Conservation (phyloP, 768 basidiomycete species). For the Rhodosporidiobolus sp. region DNA sequence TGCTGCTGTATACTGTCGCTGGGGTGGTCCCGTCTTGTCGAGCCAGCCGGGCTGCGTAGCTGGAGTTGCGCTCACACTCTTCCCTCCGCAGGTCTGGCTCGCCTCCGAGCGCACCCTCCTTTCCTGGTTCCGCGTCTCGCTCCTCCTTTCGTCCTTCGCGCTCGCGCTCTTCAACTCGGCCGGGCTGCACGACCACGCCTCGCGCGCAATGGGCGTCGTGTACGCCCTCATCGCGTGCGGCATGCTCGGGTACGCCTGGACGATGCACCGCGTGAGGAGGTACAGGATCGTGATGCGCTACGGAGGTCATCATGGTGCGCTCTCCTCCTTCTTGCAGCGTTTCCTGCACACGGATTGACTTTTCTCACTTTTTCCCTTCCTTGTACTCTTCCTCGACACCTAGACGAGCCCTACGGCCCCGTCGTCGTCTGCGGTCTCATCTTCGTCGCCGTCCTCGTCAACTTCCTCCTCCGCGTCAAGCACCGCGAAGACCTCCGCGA, state of each 20-base stretch:
- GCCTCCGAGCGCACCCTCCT: constrained; percentile 63
- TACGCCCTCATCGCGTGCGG: constrained; percentile 77
- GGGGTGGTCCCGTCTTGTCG: neutral
- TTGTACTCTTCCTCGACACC: constrained; percentile 49
- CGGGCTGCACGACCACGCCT: constrained; percentile 58
- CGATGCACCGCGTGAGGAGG: constrained; percentile 79
- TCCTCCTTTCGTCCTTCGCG: constrained; percentile 78
- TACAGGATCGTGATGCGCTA: constrained; percentile 85
- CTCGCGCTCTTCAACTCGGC: constrained; percentile 80
- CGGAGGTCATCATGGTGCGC: constrained; percentile 80
- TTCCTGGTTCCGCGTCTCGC: constrained; percentile 79
- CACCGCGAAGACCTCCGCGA: constrained; percentile 34
- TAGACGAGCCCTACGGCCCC: constrained; percentile 80
- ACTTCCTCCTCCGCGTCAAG: constrained; percentile 72
- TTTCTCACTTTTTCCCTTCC: constrained; percentile 83
- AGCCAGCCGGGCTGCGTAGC: too few relatives aligned
- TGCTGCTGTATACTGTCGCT: neutral
- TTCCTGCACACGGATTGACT: constrained; percentile 57
- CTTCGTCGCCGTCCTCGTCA: constrained; percentile 81
- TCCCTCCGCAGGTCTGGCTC: constrained; percentile 36
- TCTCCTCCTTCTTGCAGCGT: constrained; percentile 46
- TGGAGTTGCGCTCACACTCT: neutral
- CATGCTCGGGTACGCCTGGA: constrained; percentile 78
- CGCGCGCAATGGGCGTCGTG: constrained; percentile 65
- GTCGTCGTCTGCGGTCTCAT: constrained; percentile 74